Percentiles rank a stretch among this genome's conserved stretches.
phyloP scores from a whole-genome alignment of 2,329 filamentous ascomycete species.

The Penicillium sp. region DNA sequence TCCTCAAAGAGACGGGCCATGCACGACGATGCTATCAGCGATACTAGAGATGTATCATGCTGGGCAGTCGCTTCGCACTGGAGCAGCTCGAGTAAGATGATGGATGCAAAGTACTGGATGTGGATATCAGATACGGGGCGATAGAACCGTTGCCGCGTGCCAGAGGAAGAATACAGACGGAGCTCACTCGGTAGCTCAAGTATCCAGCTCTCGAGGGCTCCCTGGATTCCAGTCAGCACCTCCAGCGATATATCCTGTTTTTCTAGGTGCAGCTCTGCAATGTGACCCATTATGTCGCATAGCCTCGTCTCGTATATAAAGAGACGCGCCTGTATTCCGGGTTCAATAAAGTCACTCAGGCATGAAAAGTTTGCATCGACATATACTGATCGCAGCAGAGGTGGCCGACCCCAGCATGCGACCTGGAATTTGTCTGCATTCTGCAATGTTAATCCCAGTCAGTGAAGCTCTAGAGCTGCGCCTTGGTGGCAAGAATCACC shows the following conservation, averaged over 20 bases:
- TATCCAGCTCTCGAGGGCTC: too few relatives aligned
- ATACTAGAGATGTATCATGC: background rate
- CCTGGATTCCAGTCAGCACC: too few relatives aligned
- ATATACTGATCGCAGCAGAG: background rate
- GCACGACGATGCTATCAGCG: background rate
- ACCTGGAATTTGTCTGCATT: conserved; percentile 1
- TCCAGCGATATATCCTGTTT: background rate
- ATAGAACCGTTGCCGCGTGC: too few relatives aligned
- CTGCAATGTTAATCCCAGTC: background rate
- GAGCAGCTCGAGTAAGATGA: too few relatives aligned
- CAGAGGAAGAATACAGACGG: too few relatives aligned
- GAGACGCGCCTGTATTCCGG: background rate
- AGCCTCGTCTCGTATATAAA: background rate
- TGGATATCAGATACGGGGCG: too few relatives aligned
- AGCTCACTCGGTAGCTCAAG: too few relatives aligned
- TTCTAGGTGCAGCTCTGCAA: background rate
- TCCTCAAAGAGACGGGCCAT: background rate
- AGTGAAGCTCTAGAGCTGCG: too few relatives aligned
- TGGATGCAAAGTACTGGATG: too few relatives aligned
- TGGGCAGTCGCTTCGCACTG: too few relatives aligned
- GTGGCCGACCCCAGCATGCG: background rate
- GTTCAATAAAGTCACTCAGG: too few relatives aligned
- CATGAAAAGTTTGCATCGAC: background rate
- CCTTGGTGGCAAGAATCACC: background rate
- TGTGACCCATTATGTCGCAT: background rate